Base-by-base conservation (phyloP, 1,139 yeast species). In the Tardiomyces depauwii region DNA sequence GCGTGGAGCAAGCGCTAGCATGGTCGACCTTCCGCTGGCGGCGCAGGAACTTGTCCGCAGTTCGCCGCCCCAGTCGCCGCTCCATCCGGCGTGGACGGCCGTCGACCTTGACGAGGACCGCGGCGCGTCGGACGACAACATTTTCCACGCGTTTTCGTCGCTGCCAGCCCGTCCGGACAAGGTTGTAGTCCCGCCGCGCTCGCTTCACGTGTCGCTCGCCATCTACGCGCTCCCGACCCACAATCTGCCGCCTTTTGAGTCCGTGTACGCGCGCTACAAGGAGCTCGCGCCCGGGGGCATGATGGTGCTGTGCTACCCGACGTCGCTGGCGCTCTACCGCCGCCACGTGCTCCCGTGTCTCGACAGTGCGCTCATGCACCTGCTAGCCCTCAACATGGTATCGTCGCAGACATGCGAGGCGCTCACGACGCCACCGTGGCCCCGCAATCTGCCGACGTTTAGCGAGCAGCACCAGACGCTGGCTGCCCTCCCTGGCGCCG, bases 171-270 rank as follows among this genome's bases (percentile, higher is more conserved):
- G 16, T 5, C 3, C 16, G 10, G 36, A 30, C 11, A 30, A 30
- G 11, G 36, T 30, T 5, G 16, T 30, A 3, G 58, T 55, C 4
- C 59, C 61, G 2, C 62, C 62, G 1, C 44, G 45, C 21, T 55
- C 60, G 2, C 42, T 51, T 14, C 57, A 58, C 42, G 54, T 49
- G 43, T 50, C 55, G 10, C 42, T 59, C 43, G 49, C 56, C 2
- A 43, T 58, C 18, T 52, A 53, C 23, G 50, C 58, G 18, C 51
- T 58, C n/a, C 62, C 61, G 2, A 52, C 55, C 9, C 63, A 58
- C 44, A 46, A 47, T 2, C 47, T 56, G 23, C 60, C 59, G 2
- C 39, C 50, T 13, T 58, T 58, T 39, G 45, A 47, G 18, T 44
- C 53, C 18, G 50, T 53, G 19, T 42, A 41, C 14, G 46, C 59